Evolutionary conservation across 2,329 filamentous ascomycete genomes (phyloP).

Genomic region (Arachnomyces sp.): DNA sequence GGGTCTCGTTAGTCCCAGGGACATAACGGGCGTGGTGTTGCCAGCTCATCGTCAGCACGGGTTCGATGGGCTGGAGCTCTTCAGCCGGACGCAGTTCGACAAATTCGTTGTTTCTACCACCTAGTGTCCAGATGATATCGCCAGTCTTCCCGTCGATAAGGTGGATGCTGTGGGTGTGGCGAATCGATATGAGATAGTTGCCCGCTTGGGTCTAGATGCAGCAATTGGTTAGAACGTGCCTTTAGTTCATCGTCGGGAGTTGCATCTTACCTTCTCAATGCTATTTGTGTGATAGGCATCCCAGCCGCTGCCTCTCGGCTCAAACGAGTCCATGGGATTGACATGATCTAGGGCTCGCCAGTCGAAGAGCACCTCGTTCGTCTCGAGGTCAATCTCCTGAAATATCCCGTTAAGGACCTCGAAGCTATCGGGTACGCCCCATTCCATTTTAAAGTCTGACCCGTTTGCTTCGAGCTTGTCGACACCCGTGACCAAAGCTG

Average conservation of each 20-base stretch:
- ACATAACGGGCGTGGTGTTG: conserved; percentile 40
- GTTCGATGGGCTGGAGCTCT: not conserved
- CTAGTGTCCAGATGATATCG: conserved; percentile 44
- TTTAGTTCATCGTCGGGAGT: no score
- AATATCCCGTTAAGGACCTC: conserved; percentile 34
- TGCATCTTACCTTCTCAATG: no score
- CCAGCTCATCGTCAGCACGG: conserved; percentile 36
- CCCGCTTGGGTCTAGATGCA: conserved; percentile 30
- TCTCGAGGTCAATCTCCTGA: conserved; percentile 41
- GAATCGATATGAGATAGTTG: conserved; percentile 45
- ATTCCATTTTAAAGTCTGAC: no score
- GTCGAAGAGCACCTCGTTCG: conserved; percentile 37
- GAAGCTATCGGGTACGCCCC: no score
- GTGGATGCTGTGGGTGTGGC: conserved; percentile 39
- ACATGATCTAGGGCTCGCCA: conserved; percentile 44
- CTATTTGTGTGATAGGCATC: no score
- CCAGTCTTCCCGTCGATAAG: conserved; percentile 42
- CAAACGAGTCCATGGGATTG: conserved; percentile 4
- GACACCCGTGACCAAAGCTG: no score
- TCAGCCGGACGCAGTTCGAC: conserved; percentile 24
- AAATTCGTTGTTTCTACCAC: conserved; percentile 41
- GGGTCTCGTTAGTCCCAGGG: conserved; percentile 1
- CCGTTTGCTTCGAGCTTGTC: no score
- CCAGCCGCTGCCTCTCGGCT: no score
- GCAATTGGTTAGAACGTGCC: no score